Evolutionary conservation across 176 grass and related monocot species (phyloP).

Genomic region (Typha latifolia): DNA sequence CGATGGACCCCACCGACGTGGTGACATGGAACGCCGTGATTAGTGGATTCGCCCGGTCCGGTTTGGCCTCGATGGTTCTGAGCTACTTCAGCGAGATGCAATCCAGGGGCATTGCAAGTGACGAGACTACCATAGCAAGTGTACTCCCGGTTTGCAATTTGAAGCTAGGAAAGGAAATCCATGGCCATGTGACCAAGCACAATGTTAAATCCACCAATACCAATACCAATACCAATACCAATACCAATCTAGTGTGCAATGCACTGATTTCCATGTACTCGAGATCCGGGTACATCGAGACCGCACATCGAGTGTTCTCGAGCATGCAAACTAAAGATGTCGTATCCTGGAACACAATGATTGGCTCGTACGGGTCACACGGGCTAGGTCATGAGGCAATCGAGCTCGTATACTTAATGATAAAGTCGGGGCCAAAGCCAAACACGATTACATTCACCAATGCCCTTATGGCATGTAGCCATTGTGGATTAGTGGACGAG

Average conservation of each 20-base stretch:
- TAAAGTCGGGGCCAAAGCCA: conserved; percentile 13
- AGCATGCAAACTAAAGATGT: conserved; percentile 38
- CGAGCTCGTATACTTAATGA: conserved; percentile 35
- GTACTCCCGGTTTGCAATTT: conserved; percentile 40
- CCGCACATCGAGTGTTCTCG: conserved; percentile 41
- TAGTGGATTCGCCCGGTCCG: conserved; percentile 17
- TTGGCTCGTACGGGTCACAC: conserved; percentile 39
- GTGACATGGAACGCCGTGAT: conserved; percentile 75
- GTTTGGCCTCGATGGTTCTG: conserved; percentile 26
- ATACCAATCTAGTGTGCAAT: conserved; percentile 30
- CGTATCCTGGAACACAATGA: conserved; percentile 63
- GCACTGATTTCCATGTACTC: conserved; percentile 61
- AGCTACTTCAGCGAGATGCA: conserved; percentile 44
- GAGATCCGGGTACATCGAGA: conserved; percentile 26
- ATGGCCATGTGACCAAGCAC: conserved; percentile 27
- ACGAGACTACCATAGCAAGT: conserved; percentile 32
- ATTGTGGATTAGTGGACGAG: conserved; percentile 46
- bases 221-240: too few relatives aligned
- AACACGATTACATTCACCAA: conserved; percentile 46
- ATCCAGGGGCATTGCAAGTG: conserved; percentile 28
- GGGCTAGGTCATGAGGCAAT: conserved; percentile 44
- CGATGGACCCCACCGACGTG: conserved; percentile 38
- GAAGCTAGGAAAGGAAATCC: conserved; percentile 50
- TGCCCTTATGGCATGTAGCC: conserved; percentile 47
- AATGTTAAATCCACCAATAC: neutral